Percentiles rank a stretch among this genome's conserved stretches.
Evolutionary conservation across 805 yeast genomes (phyloP).

Genomic region (Ogataea polymorpha): DNA sequence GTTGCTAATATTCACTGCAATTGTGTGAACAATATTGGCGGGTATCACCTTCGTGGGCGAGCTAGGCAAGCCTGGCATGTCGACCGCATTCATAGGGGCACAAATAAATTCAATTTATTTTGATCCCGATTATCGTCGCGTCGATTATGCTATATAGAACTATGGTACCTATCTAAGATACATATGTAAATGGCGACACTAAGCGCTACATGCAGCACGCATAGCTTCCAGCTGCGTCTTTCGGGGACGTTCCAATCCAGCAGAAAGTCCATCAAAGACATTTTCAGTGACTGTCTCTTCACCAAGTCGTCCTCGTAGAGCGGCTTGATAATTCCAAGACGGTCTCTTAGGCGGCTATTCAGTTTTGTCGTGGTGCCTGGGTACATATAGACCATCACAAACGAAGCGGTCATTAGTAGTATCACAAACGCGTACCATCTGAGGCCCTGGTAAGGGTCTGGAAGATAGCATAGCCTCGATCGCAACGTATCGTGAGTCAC

Average conservation of each 20-base stretch:
- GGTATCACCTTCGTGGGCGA: conserved; percentile 14
- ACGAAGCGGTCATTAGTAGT: conserved; percentile 13
- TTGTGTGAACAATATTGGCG: conserved; percentile 14
- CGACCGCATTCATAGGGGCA: conserved; percentile 2
- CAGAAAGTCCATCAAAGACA: conserved; percentile 1
- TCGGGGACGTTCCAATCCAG: conserved; percentile 25
- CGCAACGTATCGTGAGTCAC: conserved; percentile 28
- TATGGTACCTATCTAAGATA: conserved; percentile 19
- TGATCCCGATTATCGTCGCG: conserved; percentile 10
- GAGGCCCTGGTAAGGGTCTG: conserved; percentile 26
- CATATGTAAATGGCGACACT: conserved; percentile 4
- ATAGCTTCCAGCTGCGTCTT: conserved; percentile 9
- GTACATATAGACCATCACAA: conserved; percentile 20
- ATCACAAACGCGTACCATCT: conserved; percentile 17
- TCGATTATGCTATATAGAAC: conserved; percentile 16
- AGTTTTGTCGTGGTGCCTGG: conserved; percentile 10
- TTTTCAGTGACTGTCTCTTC: conserved; percentile 7
- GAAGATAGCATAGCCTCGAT: conserved; percentile 31
- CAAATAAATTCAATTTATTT: background rate
- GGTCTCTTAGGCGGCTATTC: conserved; percentile 1
- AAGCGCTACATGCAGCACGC: conserved; percentile 11
- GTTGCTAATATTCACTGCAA: conserved; percentile 22
- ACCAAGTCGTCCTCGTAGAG: conserved; percentile 5
- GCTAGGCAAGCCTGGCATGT: conserved; percentile 4
- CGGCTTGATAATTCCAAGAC: conserved; percentile 7